These are phyloP conservation scores for Corynespora cassiicola DNA, from an alignment of 2,329 filamentous ascomycete genomes.

Conservation along the genomic window DNA sequence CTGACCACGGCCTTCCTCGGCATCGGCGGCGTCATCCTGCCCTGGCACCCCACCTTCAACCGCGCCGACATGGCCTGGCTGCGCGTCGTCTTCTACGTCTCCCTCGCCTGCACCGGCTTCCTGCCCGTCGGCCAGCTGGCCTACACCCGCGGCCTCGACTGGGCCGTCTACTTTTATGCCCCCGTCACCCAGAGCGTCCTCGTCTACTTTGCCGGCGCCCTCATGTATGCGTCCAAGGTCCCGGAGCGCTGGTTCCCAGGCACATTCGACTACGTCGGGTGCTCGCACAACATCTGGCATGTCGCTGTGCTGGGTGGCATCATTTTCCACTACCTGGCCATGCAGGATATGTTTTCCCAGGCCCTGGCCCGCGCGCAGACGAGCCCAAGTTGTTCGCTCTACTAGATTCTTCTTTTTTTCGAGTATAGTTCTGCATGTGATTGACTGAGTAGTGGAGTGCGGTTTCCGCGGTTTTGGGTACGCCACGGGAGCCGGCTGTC, in stretches of 20 bases:
- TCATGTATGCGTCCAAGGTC: slow-evolving; percentile 88
- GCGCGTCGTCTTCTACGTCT: slow-evolving; percentile 89
- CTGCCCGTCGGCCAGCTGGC: slow-evolving; percentile 86
- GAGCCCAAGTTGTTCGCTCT: slow-evolving; percentile 42
- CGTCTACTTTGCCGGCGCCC: slow-evolving; percentile 85
- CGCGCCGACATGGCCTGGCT: slow-evolving; percentile 90
- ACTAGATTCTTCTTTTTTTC: slow-evolving; percentile 19
- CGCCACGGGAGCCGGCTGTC: too few species aligned
- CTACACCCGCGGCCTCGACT: slow-evolving; percentile 76
- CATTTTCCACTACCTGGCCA: slow-evolving; percentile 94
- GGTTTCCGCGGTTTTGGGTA: too few species aligned
- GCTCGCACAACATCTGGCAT: slow-evolving; percentile 98
- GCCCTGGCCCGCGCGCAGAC: slow-evolving; percentile 48
- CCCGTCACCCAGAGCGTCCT: slow-evolving; percentile 83
- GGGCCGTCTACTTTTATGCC: slow-evolving; percentile 89
- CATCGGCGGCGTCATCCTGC: slow-evolving; percentile 85
- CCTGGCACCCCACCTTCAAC: slow-evolving; percentile 97
- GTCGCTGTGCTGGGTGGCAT: slow-evolving; percentile 93
- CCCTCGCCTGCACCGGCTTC: slow-evolving; percentile 86
- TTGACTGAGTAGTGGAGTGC: too few species aligned
- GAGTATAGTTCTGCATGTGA: too few species aligned
- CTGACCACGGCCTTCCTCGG: slow-evolving; percentile 79
- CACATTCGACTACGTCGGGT: slow-evolving; percentile 92
- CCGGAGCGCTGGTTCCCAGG: slow-evolving; percentile 94
- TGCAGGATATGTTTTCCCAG: slow-evolving; percentile 88